Evolutionary conservation across 1,139 yeast species (phyloP).

Genomic region (Pichia sp.): DNA sequence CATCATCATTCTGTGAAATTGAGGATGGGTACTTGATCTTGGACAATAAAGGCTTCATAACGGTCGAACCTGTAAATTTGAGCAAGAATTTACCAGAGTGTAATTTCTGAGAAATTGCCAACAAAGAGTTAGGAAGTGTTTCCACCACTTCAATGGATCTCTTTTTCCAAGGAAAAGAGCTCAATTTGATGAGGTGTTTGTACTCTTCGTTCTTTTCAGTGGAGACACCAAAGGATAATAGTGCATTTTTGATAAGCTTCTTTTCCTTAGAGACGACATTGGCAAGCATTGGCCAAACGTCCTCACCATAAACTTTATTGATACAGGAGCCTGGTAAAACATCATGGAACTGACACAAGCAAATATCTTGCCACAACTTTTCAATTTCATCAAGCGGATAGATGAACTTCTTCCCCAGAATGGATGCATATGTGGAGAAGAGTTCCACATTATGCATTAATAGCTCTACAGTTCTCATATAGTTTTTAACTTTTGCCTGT

Average conservation of each 20-base stretch:
- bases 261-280: slow-evolving; percentile 49
- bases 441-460: slow-evolving; percentile 81
- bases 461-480: slow-evolving; percentile 73
- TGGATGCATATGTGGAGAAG: slow-evolving; percentile 69
- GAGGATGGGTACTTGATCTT: slow-evolving; percentile 38
- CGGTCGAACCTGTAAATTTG: slow-evolving; percentile 15
- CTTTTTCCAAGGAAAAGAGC: slow-evolving; percentile 68
- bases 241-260: slow-evolving; percentile 45
- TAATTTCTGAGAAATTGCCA: slow-evolving; percentile 14
- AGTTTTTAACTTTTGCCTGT: slow-evolving; percentile 78
- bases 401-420: slow-evolving; percentile 40
- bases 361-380: slow-evolving; percentile 77
- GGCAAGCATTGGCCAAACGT: slow-evolving; percentile 75
- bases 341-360: slow-evolving; percentile 93
- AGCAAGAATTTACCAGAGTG: slow-evolving; percentile 10
- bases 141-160: slow-evolving; percentile 42
- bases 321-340: slow-evolving; percentile 95
- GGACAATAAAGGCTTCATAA: slow-evolving; percentile 19
- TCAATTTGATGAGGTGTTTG: slow-evolving; percentile 30
- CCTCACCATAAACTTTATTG: slow-evolving; percentile 87
- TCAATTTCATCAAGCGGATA: slow-evolving; percentile 69
- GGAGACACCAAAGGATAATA: slow-evolving; percentile 30
- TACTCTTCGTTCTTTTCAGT: slow-evolving; percentile 12
- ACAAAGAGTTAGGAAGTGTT: slow-evolving; percentile 14
- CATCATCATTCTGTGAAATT: slow-evolving; percentile 31